phyloP scores from a whole-genome alignment of 371 early-diverging fungal species.

The Haplosporangium sp. region DNA sequence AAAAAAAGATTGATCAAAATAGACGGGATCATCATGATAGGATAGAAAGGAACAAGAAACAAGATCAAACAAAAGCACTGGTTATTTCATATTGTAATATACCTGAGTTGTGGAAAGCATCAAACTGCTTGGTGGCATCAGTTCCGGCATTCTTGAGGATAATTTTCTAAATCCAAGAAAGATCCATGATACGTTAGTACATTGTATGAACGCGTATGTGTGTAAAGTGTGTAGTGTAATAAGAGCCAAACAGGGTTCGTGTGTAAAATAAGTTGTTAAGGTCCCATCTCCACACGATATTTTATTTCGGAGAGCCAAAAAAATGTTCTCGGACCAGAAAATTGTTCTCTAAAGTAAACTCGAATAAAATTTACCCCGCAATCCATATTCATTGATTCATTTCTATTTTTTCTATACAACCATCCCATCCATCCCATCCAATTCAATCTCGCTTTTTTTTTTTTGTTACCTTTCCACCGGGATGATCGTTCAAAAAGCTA shows the following conservation, averaged over 20 bases:
- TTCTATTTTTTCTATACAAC: background rate
- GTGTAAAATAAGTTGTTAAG: too few species aligned
- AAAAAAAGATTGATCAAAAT: background rate
- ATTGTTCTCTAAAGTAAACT: too few species aligned
- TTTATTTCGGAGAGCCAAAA: too few species aligned
- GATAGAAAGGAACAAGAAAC: too few species aligned
- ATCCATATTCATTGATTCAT: background rate
- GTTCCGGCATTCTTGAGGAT: slow-evolving; percentile 85
- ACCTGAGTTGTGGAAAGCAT: slow-evolving; percentile 80
- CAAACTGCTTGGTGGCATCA: slow-evolving; percentile 92
- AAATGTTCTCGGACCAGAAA: too few species aligned
- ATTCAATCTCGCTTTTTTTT: background rate
- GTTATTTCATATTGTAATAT: background rate
- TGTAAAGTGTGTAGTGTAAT: too few species aligned
- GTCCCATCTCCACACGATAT: too few species aligned
- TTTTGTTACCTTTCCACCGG: slow-evolving; percentile 76
- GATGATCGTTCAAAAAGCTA: slow-evolving; percentile 87
- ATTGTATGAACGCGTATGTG: slow-evolving; percentile 4
- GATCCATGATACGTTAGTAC: too few species aligned
- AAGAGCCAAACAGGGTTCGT: too few species aligned
- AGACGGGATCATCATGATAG: too few species aligned
- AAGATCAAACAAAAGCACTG: too few species aligned
- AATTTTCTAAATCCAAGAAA: slow-evolving; percentile 62
- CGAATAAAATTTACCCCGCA: too few species aligned
- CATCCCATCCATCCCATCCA: background rate